phyloP scores from a whole-genome alignment of 805 yeast species.

The Scheffersomyces lignosus region DNA sequence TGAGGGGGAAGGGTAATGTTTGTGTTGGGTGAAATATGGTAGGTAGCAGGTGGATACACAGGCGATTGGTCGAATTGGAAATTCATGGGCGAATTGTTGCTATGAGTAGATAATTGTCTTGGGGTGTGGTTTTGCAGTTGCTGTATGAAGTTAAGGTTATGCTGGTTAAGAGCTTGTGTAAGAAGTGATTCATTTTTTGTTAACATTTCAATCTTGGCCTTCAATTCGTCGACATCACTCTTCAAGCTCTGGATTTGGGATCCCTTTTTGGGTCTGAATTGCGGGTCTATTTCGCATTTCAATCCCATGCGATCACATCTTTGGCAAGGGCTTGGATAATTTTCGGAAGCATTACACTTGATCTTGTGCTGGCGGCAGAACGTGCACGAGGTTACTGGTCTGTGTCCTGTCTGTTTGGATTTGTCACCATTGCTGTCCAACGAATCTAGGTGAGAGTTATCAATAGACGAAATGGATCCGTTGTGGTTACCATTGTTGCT shows the following conservation, averaged over 20 bases:
- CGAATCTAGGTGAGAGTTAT: slow-evolving; percentile 1
- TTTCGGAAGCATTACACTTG: slow-evolving; percentile 86
- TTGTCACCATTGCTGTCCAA: slow-evolving; percentile 2
- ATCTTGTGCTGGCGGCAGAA: slow-evolving; percentile 94
- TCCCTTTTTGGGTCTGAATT: slow-evolving; percentile 88
- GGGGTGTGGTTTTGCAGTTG: slow-evolving; percentile 6
- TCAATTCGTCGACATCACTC: slow-evolving; percentile 81
- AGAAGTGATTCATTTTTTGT: slow-evolving; percentile 64
- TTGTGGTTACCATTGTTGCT: slow-evolving; percentile 1
- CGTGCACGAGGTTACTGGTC: slow-evolving; percentile 92
- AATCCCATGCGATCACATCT: slow-evolving; percentile 80
- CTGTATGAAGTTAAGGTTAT: slow-evolving; percentile 31
- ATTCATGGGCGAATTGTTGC: slow-evolving; percentile 7
- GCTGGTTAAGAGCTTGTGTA: slow-evolving; percentile 59
- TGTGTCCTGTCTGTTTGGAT: slow-evolving; percentile 47
- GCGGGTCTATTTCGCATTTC: slow-evolving; percentile 86
- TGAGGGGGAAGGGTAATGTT: slow-evolving; percentile 5
- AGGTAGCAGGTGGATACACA: slow-evolving; percentile 6
- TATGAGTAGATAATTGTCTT: slow-evolving; percentile 5
- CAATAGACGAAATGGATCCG: slow-evolving; percentile 1
- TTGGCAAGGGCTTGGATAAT: slow-evolving; percentile 78
- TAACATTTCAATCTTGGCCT: slow-evolving; percentile 66
- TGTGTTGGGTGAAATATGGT: slow-evolving; percentile 8
- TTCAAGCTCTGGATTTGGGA: slow-evolving; percentile 82
- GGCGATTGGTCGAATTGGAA: slow-evolving; percentile 10